Conservation (phyloP, 2,329 filamentous ascomycete species). For the Colletotrichum echinochloae region DNA sequence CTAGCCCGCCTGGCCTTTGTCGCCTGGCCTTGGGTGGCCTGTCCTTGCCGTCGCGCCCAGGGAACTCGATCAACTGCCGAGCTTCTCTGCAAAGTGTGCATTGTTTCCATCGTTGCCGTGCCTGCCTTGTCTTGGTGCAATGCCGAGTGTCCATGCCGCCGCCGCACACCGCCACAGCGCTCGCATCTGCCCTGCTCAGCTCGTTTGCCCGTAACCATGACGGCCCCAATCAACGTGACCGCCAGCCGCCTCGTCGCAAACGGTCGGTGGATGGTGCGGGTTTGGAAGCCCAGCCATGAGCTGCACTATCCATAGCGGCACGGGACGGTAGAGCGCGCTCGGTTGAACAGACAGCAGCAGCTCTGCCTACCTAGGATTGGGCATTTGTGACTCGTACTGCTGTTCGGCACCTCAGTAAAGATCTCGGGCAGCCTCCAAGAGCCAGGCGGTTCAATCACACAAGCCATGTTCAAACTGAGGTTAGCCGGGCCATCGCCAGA, state of each 20-base stretch:
- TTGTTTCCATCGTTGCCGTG: neutral
- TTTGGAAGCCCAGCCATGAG: neutral
- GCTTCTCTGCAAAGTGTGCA: neutral
- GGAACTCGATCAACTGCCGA: neutral
- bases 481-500: constrained; percentile 3
- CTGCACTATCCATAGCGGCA: neutral
- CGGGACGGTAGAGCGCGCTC: neutral
- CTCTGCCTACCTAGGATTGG: neutral
- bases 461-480: neutral
- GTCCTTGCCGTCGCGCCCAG: neutral
- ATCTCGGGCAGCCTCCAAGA: neutral
- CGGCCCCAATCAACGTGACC: constrained; percentile 8
- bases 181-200: neutral
- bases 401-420: neutral
- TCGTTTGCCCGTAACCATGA: neutral
- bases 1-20: neutral
- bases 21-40: neutral
- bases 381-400: neutral
- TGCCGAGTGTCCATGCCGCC: neutral
- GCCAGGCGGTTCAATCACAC: constrained; percentile 4
- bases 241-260: constrained; percentile 32
- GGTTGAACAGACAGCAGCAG: neutral
- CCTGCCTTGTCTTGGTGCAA: neutral
- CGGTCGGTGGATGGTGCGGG: constrained; percentile 10
- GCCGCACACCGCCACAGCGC: neutral